These are phyloP conservation scores for Mortierella claussenii DNA, from an alignment of 192 early-diverging fungal species.

Conservation along the genomic window DNA sequence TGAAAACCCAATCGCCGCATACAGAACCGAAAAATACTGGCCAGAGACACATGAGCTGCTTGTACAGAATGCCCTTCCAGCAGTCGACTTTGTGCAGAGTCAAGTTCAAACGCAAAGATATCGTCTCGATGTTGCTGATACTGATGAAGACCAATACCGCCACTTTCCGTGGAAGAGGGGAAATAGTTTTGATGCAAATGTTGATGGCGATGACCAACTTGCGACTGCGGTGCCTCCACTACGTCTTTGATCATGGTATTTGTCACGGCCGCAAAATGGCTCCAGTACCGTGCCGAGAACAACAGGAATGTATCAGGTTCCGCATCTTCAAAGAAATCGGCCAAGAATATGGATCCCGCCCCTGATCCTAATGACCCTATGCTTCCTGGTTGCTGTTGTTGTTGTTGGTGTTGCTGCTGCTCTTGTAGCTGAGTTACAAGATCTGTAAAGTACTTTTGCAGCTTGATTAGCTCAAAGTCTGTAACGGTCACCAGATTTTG, in stretches of 20 bases:
- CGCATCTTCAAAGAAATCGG: conserved; percentile 51
- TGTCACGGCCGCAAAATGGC: conserved; percentile 60
- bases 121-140: conserved; percentile 19
- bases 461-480: conserved; percentile 35
- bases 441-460: conserved; percentile 30
- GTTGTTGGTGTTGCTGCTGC: neutral
- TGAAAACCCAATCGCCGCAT: conserved; percentile 53
- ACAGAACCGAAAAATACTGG: conserved; percentile 22
- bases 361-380: no score
- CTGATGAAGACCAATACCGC: neutral
- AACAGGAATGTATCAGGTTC: conserved; percentile 50
- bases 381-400: no score
- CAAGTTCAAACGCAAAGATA: conserved; percentile 16
- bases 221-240: no score
- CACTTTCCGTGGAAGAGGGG: conserved; percentile 7
- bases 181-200: neutral
- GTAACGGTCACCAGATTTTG: conserved; percentile 13
- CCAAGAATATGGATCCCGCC: conserved; percentile 51
- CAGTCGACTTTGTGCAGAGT: conserved; percentile 17
- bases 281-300: conserved; percentile 57
- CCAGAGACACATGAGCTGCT: conserved; percentile 13
- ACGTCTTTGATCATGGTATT: conserved; percentile 40
- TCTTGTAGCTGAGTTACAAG: conserved; percentile 6
- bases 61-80: conserved; percentile 22
- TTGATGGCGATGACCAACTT: conserved; percentile 4